Conservation (phyloP, 306 rosid species). For the Vigna trinervia region DNA sequence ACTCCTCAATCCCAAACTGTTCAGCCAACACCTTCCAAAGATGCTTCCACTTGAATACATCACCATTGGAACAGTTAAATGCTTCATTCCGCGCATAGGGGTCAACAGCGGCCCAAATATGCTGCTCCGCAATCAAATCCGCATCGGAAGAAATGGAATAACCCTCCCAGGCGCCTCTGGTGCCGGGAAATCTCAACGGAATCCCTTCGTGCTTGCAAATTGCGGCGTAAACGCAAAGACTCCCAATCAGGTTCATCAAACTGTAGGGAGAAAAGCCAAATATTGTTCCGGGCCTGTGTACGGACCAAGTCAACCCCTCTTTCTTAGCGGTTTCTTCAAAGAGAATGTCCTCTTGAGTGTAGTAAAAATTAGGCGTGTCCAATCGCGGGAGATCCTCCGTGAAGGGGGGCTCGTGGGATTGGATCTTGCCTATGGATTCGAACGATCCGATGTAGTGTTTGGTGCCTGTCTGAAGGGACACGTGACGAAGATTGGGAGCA, state of each 20-base stretch:
- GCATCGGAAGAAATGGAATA: slow-evolving; percentile 63
- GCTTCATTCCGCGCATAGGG: slow-evolving; percentile 70
- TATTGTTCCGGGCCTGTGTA: slow-evolving; percentile 59
- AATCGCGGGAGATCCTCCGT: slow-evolving; percentile 77
- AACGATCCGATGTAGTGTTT: slow-evolving; percentile 71
- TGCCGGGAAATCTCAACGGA: slow-evolving; percentile 71
- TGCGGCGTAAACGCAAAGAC: slow-evolving; percentile 67
- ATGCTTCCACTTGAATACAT: slow-evolving; percentile 72
- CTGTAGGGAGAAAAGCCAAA: slow-evolving; percentile 82
- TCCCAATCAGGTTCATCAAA: slow-evolving; percentile 64
- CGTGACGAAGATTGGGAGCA: slow-evolving; percentile 72
- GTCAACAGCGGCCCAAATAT: slow-evolving; percentile 82
- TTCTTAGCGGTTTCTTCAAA: slow-evolving; percentile 58
- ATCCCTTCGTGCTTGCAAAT: slow-evolving; percentile 70
- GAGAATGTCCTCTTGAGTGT: slow-evolving; percentile 59
- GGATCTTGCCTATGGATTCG: slow-evolving; percentile 45
- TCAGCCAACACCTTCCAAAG: slow-evolving; percentile 75
- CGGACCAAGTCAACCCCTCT: slow-evolving; percentile 66
- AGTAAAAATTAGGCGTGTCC: slow-evolving; percentile 63
- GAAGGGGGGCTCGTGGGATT: slow-evolving; percentile 63
- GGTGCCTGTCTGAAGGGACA: slow-evolving; percentile 71
- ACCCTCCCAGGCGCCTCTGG: slow-evolving; percentile 55
- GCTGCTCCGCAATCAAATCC: slow-evolving; percentile 82
- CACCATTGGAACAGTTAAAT: slow-evolving; percentile 67
- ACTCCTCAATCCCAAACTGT: slow-evolving; percentile 69